phyloP scores from a whole-genome alignment of 371 early-diverging fungal species.

The Circinella minor region DNA sequence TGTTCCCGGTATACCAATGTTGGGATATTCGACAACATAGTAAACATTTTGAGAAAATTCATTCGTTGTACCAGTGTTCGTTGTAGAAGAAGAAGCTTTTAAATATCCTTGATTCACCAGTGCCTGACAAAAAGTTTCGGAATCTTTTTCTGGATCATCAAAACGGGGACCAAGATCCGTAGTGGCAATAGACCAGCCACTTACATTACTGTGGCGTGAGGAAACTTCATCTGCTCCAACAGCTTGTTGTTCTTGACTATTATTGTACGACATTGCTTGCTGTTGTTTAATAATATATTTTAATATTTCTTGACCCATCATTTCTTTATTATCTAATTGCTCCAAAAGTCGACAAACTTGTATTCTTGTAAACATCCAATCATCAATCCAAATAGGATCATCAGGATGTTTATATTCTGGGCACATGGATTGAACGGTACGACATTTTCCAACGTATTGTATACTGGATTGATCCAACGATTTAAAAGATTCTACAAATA shows the following conservation, averaged over 20 bases:
- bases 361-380: conserved; percentile 20
- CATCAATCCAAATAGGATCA: conserved; percentile 15
- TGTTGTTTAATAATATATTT: conserved; percentile 5
- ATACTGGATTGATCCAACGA: conserved; percentile 19
- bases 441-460: conserved; percentile 23
- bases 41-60: not conserved
- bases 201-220: conserved; percentile 10
- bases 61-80: not conserved
- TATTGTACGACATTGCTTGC: no score
- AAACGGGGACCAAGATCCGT: conserved; percentile 5
- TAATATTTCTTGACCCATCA: conserved; percentile 9
- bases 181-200: conserved; percentile 3
- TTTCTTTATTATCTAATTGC: not conserved
- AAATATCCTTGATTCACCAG: conserved; percentile 17
- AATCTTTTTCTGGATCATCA: conserved; percentile 14
- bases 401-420: conserved; percentile 22
- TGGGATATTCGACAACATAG: not conserved
- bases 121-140: conserved; percentile 12
- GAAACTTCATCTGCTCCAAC: conserved; percentile 4
- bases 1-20: not conserved
- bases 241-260: not conserved
- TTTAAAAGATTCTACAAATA: conserved; percentile 6
- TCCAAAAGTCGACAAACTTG: conserved; percentile 19
- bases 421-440: conserved; percentile 14
- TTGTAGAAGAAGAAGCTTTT: not conserved